These are phyloP conservation scores for Barbatosphaeria neglecta DNA, from an alignment of 495 filamentous ascomycete genomes.

Conservation along the genomic window DNA sequence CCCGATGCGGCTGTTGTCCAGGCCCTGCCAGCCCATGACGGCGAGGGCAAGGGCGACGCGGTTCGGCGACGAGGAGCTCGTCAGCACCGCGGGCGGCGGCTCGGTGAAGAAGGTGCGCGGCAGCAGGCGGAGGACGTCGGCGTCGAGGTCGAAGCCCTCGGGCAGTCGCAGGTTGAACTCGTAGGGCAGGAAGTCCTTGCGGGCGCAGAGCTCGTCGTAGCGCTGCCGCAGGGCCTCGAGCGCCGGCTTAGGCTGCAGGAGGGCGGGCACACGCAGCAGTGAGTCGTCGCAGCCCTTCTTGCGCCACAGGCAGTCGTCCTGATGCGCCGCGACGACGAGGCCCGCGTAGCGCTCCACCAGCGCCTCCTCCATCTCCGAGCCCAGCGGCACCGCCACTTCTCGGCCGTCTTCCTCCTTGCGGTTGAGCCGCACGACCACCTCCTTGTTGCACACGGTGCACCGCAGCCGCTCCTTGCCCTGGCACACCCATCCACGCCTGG, in stretches of 20 bases:
- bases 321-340: conserved; percentile 63
- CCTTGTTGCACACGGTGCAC: conserved; percentile 71
- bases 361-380: conserved; percentile 45
- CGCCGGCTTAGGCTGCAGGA: conserved; percentile 46
- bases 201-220: conserved; percentile 42
- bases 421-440: conserved; percentile 71
- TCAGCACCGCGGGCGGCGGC: conserved; percentile 18
- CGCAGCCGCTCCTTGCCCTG: conserved; percentile 68
- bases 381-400: conserved; percentile 39
- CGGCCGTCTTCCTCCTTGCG: conserved; percentile 53
- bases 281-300: conserved; percentile 63
- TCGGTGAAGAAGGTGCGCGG: conserved; percentile 32
- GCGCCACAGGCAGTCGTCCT: conserved; percentile 78
- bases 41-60: conserved; percentile 61
- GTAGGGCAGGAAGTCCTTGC: conserved; percentile 38
- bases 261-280: conserved; percentile 30
- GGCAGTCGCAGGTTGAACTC: conserved; percentile 40
- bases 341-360: conserved; percentile 68
- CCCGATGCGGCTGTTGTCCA: conserved; percentile 47
- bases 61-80: conserved; percentile 25
- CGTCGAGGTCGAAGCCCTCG: conserved; percentile 32
- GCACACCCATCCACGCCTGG: conserved; percentile 86
- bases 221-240: conserved; percentile 45
- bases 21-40: conserved; percentile 75
- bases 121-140: conserved; percentile 33